A percentile compares a stretch with the other conserved stretches of the same genome.
Evolutionary conservation across 768 basidiomycete species (phyloP).

Genomic region (Exidia glandulosa): DNA sequence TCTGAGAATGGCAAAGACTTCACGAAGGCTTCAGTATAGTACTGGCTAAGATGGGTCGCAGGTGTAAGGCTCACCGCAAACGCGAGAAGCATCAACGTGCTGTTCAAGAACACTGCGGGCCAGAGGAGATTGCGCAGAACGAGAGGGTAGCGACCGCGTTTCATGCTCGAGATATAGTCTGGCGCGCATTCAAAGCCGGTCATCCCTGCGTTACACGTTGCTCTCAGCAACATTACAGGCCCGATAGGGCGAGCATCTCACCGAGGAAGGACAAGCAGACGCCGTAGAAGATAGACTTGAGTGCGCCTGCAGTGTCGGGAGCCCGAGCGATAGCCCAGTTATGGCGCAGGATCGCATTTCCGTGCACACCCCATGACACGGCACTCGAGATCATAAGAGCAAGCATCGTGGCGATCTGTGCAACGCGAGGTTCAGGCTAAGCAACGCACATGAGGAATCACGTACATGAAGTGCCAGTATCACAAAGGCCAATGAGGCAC

Average conservation of each 20-base stretch:
- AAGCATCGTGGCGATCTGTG: slow-evolving; percentile 44
- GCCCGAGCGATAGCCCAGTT: slow-evolving; percentile 40
- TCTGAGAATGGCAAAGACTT: not conserved
- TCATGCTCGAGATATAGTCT: slow-evolving; percentile 53
- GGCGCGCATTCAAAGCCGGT: slow-evolving; percentile 38
- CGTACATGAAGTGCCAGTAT: slow-evolving; percentile 51
- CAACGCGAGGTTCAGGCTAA: slow-evolving; percentile 1
- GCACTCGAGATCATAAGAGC: slow-evolving; percentile 38
- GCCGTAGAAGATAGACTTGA: slow-evolving; percentile 46
- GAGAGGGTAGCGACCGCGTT: slow-evolving; percentile 39
- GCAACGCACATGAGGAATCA: slow-evolving; percentile 7
- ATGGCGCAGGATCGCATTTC: slow-evolving; percentile 33
- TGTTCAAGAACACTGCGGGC: slow-evolving; percentile 46
- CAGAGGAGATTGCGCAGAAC: slow-evolving; percentile 58
- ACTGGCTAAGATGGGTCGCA: not conserved
- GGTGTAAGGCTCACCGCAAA: slow-evolving; percentile 33
- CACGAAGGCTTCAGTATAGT: too few relatives aligned
- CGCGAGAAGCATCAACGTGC: slow-evolving; percentile 45
- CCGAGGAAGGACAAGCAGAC: slow-evolving; percentile 63
- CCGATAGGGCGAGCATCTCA: slow-evolving; percentile 32
- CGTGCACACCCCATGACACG: slow-evolving; percentile 41
- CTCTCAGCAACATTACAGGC: slow-evolving; percentile 45
- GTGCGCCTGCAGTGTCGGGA: slow-evolving; percentile 23
- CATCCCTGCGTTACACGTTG: not conserved
- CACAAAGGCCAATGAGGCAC: slow-evolving; percentile 45